Base-by-base conservation (phyloP, 2,329 filamentous ascomycete species). In the Aureobasidium sp. region DNA sequence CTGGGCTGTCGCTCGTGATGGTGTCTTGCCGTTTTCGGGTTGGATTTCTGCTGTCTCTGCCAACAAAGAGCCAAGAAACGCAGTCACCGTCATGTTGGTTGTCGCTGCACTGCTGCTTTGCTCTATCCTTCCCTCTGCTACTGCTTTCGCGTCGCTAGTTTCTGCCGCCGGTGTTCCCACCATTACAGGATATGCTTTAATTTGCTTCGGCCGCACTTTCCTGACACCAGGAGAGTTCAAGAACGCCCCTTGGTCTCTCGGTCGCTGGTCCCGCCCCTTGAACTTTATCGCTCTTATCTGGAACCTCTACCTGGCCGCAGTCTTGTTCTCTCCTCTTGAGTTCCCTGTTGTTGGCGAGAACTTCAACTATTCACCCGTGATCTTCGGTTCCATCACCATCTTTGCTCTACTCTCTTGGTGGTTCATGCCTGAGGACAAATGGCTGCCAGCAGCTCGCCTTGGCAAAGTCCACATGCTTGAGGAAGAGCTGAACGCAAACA, bases 1-100 rank as follows among this genome's bases (percentile, higher is more conserved):
- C 64, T 85, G 84, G 68, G 83, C 82, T 43, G 82, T 85, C 4
- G 83, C 83, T 29, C 77, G 82, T 47, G 83, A 85, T 65, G 81
- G 82, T 37, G 81, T 85, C 21, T 73, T 85, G 2, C 82, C 83
- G 0, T 84, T 79, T 69, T 84, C 81, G 1, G 67, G 75, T 35
- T 83, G 82, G 79, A 83, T 84, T 45, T 79, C 81, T 4, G 69
- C 74, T 19, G 81, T 85, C 2, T 74, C 74, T 9, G 70, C 76
- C 9, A 73, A 77, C 25, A 83, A 82, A 55, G 82, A 84, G 63
- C 83, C 83, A 0, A 77, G 78, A 15, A 84, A 85, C 65, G 82
- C 83, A 5, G 79, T 85, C 45, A 76, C 82, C 19, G 80, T 84
- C 10, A 81, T 84, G 64, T 82, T 81, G 75, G 75, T 64, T 2